Evolutionary conservation across 2,329 filamentous ascomycete species (phyloP), one percentile per base, ranked within the genome.

Genomic region (Microcyclosporella mali): DNA sequence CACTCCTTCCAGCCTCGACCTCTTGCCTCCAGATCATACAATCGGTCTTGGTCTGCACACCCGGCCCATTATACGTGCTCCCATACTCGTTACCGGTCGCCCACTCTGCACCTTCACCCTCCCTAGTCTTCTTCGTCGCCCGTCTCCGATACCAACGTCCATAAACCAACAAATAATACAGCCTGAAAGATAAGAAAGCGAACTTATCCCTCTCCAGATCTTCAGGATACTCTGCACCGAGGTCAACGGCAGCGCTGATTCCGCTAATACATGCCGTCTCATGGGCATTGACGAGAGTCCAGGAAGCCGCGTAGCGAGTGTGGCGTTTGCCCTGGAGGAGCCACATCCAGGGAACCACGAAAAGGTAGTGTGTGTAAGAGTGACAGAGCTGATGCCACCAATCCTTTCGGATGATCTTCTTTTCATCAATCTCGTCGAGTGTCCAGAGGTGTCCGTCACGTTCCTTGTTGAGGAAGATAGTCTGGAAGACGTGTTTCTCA

Each of bases 291-390:
- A 85, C 76, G 43, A 86, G 67, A 0, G 82, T 85, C 82, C 82
- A 86, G 6, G 74, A 74, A 1, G 77, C 78, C 0, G 81, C 82
- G 57, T 78, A 85, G 16, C 72, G 68, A 0, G 82, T 86, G 37
- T 70, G 68, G 18, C 77, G 78, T 47, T 70, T 75, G 0, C 81
- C 81, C 50, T 88, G 81, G 2, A 88, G 71, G 17, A 83, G 75
- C 81, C 82, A 83, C 73, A 88, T 76, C 50, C 79, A 79, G 0
- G 83, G 83, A 1, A 88, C 80, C 52, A 83, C 79, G 27, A 78
- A 71, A 1, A 75, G 57, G 56, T 82, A 82, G 54, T 83, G 79
- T 27, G 77, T 77, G 72, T 73, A 83, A 3, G 72, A 69, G 54
- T 83, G 77, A 42, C 76, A 78, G 9, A 83, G 69, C 61, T 83